Percentiles rank a stretch among this genome's conserved stretches.
phyloP scores from a whole-genome alignment of 1,284 basidiomycete genomes.

The Trametes hirsuta region DNA sequence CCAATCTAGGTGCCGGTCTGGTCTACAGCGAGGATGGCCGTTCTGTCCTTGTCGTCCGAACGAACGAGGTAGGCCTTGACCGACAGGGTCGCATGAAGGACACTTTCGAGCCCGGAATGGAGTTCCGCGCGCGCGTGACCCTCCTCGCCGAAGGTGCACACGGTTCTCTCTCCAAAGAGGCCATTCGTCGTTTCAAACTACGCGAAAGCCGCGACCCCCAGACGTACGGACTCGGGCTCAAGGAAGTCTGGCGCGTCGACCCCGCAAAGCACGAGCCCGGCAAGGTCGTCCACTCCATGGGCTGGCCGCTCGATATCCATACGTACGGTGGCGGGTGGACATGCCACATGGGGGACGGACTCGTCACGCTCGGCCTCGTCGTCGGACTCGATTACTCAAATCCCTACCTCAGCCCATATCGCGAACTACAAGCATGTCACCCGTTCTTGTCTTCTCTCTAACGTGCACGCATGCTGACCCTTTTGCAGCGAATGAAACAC shows the following conservation, averaged over 20 bases:
- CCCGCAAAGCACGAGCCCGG: slow-evolving; percentile 81
- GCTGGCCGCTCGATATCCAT: slow-evolving; percentile 86
- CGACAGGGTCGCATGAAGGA: slow-evolving; percentile 82
- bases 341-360: slow-evolving; percentile 95
- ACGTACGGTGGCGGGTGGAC: slow-evolving; percentile 96
- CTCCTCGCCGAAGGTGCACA: slow-evolving; percentile 97
- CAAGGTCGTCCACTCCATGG: slow-evolving; percentile 90
- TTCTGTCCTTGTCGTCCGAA: slow-evolving; percentile 82
- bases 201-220: slow-evolving; percentile 85
- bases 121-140: slow-evolving; percentile 92
- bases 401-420: slow-evolving; percentile 92
- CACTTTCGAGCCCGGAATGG: slow-evolving; percentile 96
- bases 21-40: slow-evolving; percentile 74
- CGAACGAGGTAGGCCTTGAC: slow-evolving; percentile 95
- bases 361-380: slow-evolving; percentile 92
- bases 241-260: slow-evolving; percentile 96
- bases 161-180: slow-evolving; percentile 87
- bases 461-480: neutral
- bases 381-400: slow-evolving; percentile 95
- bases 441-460: neutral
- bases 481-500: slow-evolving; percentile 90
- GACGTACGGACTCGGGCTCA: slow-evolving; percentile 96
- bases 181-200: slow-evolving; percentile 80
- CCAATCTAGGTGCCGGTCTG: slow-evolving; percentile 65
- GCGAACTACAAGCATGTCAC: slow-evolving; percentile 82